Evolutionary conservation across 441 rosid genomes (phyloP), one percentile per base, ranked within the genome.

Genomic region (Brassica balearica): DNA sequence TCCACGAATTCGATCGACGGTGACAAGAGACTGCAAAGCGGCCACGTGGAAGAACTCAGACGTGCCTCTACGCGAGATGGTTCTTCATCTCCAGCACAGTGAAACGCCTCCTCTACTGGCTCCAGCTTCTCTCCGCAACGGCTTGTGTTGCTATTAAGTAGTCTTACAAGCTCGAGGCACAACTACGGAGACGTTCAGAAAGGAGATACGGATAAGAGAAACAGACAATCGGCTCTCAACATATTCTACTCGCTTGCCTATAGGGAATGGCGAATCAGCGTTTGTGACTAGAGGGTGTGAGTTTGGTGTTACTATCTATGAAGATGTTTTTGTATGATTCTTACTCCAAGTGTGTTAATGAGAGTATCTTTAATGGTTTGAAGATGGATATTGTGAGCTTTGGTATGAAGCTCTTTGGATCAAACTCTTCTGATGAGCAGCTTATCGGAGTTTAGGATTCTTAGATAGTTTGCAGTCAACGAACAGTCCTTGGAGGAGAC

Each of bases 291-390:
- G 76, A 65, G 98, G 90, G 34, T 95, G 97, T 53, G 92, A 87
- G 41, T 71, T 93, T 66, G 98, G 91, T 73, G 77, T 83, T 43
- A 84, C 89, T 15, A 15, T 15, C 17, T 15, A 15, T 15, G 17
- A 15, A 15, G 77, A 87, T 95, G 51, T 93, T 93, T 80, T 95
- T 93, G 84, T 93, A 93, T 65, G 98, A 95, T 60, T 88, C 99
- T 7, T 95, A 90, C 62, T 93, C 98, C 0, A 91, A 81, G 74
- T 93, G 92, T 72, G 85, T 78, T 41, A 85, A 88, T 73, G 97
- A 96, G 56, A 91, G 96, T 80, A 89, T 95, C 58, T 95, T 95
- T 68, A 97, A 95, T 69, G 96, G 99, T 12, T 67, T 95, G 82
- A 88, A 89, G 81, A 95, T 95, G 98, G 98, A 95, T 73, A 82